Conservation (phyloP, 202 grass and related monocot genomes). For the Panicum hallii region DNA sequence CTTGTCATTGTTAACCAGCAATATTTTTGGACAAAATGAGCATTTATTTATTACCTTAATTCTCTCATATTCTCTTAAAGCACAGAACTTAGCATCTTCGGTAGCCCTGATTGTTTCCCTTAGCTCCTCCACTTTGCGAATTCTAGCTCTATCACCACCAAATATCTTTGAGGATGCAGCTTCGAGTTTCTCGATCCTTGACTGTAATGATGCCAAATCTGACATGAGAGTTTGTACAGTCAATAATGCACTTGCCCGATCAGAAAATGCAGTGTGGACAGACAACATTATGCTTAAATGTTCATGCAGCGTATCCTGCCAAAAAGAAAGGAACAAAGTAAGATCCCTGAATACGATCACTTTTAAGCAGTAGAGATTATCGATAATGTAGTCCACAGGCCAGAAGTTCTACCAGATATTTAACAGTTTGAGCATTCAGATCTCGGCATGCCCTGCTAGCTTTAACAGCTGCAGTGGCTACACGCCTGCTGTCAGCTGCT, state of each 20-base stretch:
- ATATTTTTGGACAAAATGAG: conserved; percentile 10
- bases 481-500: conserved; percentile 75
- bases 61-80: conserved; percentile 87
- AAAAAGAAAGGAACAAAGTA: conserved; percentile 40
- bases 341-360: conserved; percentile 17
- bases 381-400: conserved; percentile 8
- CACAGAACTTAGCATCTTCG: conserved; percentile 88
- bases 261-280: conserved; percentile 90
- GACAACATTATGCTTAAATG: conserved; percentile 92
- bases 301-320: conserved; percentile 91
- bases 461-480: conserved; percentile 97
- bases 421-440: conserved; percentile 96
- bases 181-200: conserved; percentile 86
- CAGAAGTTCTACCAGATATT: conserved; percentile 74
- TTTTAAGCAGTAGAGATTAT: conserved; percentile 30
- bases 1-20: not conserved
- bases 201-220: conserved; percentile 77
- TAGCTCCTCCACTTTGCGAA: conserved; percentile 77
- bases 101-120: conserved; percentile 86
- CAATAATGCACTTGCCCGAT: conserved; percentile 85
- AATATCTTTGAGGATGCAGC: conserved; percentile 90
- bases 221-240: conserved; percentile 96
- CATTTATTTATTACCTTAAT: conserved; percentile 81
- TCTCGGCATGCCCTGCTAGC: conserved; percentile 91
- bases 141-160: conserved; percentile 86